Evolutionary conservation across 2,329 filamentous ascomycete species (phyloP).

Genomic region (Ceratocystiopsis brevicomis): DNA sequence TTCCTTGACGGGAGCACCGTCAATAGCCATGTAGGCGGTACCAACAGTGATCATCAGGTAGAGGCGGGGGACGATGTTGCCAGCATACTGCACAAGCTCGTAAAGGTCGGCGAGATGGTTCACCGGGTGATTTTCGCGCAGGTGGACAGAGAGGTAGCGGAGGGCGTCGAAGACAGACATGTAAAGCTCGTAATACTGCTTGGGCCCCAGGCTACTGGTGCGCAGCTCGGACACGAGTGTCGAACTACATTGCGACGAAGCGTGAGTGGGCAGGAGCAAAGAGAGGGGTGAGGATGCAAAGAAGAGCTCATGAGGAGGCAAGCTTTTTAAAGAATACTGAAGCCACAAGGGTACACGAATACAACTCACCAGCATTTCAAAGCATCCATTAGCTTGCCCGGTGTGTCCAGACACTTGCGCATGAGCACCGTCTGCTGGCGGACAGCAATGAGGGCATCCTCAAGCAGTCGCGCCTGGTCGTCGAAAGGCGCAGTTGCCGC

Average conservation of each 20-base stretch:
- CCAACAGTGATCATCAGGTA: constrained; percentile 99
- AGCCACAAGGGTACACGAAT: no score
- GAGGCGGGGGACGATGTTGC: constrained; percentile 87
- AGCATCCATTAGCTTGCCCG: constrained; percentile 98
- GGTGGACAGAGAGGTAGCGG: constrained; percentile 86
- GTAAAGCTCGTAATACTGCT: constrained; percentile 99
- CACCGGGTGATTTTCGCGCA: constrained; percentile 90
- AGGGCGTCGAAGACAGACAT: constrained; percentile 98
- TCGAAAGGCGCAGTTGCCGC: constrained; percentile 42
- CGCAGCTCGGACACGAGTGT: constrained; percentile 96
- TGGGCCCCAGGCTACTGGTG: constrained; percentile 91
- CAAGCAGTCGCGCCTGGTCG: constrained; percentile 79
- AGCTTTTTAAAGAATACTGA: no score
- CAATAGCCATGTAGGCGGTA: constrained; percentile 96
- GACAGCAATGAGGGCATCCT: constrained; percentile 91
- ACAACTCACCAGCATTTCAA: constrained; percentile 85
- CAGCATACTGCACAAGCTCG: constrained; percentile 87
- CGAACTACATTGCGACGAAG: constrained; percentile 39
- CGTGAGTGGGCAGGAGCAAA: background rate
- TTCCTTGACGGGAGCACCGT: constrained; percentile 96
- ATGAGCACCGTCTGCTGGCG: constrained; percentile 93
- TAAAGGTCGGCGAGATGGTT: constrained; percentile 97
- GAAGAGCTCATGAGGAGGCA: no score
- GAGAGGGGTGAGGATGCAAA: background rate
- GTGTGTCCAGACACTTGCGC: constrained; percentile 93